phyloP scores from a whole-genome alignment of 1,139 yeast species.

The Taphrina betulina region DNA sequence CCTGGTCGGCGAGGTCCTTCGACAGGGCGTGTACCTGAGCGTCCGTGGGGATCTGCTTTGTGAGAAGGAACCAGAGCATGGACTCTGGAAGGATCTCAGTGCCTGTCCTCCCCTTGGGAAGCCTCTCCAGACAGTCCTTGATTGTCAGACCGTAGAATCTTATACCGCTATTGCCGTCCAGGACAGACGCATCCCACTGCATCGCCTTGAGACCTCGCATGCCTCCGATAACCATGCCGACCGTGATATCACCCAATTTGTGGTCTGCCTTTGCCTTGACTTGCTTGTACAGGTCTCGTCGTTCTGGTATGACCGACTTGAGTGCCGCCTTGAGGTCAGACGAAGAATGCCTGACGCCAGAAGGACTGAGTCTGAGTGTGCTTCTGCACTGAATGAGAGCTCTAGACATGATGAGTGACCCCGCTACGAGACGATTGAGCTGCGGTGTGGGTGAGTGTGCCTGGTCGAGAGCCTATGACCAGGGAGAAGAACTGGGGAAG shows the following conservation, averaged over 20 bases:
- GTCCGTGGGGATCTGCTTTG: slow-evolving; percentile 65
- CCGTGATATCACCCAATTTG: slow-evolving; percentile 43
- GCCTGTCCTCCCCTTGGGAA: slow-evolving; percentile 49
- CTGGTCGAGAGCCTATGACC: no score
- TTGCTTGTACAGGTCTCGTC: slow-evolving; percentile 46
- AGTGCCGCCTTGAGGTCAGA: slow-evolving; percentile 45
- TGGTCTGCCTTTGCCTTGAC: slow-evolving; percentile 46
- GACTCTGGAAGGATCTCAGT: slow-evolving; percentile 67
- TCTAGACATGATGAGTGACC: no score
- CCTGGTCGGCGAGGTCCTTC: slow-evolving; percentile 81
- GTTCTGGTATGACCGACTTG: slow-evolving; percentile 49
- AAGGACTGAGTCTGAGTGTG: slow-evolving; percentile 9
- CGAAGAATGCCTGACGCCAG: slow-evolving; percentile 34
- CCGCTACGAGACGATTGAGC: no score
- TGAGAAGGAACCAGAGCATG: slow-evolving; percentile 79
- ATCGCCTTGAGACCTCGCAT: slow-evolving; percentile 56
- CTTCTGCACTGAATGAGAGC: background rate
- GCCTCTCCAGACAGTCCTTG: slow-evolving; percentile 51
- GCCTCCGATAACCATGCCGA: slow-evolving; percentile 53
- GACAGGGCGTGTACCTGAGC: slow-evolving; percentile 74
- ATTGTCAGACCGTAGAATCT: slow-evolving; percentile 57
- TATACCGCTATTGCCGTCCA: slow-evolving; percentile 57
- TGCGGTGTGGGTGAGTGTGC: no score
- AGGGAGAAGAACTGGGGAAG: no score
- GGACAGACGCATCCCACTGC: slow-evolving; percentile 57